A percentile compares a stretch with the other conserved stretches of the same genome.
Conservation (phyloP, 169 alveolate species). For the Pseudocohnilembus persalinus region DNA sequence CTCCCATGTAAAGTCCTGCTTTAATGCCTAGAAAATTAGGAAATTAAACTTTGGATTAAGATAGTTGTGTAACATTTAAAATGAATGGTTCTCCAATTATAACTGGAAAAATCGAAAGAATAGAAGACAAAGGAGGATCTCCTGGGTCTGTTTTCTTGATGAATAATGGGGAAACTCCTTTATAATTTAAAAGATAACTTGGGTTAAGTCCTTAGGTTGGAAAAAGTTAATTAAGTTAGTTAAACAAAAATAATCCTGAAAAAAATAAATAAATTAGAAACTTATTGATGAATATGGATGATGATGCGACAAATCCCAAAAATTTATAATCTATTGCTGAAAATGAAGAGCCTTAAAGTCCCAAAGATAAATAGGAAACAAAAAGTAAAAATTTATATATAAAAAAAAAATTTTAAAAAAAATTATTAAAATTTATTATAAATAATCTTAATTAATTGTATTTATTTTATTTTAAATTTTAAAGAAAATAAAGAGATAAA, state of each 20-base stretch:
- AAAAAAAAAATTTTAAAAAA: no score
- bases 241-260: background rate
- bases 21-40: background rate
- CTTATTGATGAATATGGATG: background rate
- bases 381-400: no score
- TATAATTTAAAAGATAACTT: background rate
- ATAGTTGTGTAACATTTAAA: slow-evolving; percentile 20
- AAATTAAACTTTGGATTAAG: background rate
- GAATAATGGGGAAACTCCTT: background rate
- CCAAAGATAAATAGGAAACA: background rate
- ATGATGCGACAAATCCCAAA: background rate
- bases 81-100: slow-evolving; percentile 40
- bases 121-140: slow-evolving; percentile 1
- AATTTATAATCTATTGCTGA: background rate
- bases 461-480: no score
- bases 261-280: background rate
- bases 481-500: no score
- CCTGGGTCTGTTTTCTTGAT: background rate
- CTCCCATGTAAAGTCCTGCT: background rate
- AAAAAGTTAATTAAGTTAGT: background rate
- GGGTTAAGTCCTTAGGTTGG: background rate
- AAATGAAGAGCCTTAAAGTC: no score
- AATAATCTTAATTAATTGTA: no score
- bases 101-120: slow-evolving; percentile 25
- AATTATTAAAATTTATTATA: no score